Evolutionary conservation across 2,329 filamentous ascomycete species (phyloP).

Genomic region (Rhynchosporium agropyri): DNA sequence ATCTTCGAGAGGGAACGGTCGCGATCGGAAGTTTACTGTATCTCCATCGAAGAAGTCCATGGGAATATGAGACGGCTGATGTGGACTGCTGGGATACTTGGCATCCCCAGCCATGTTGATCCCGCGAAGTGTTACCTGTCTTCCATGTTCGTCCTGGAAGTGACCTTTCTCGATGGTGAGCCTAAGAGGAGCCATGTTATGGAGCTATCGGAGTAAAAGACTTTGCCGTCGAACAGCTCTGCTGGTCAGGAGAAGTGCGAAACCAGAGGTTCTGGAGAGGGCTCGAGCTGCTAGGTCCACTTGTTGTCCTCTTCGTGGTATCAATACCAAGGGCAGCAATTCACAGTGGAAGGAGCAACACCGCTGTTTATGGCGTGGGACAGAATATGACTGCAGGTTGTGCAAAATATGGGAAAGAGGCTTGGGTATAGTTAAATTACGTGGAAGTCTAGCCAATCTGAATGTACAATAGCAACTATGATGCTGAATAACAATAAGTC

Average conservation of each 20-base stretch:
- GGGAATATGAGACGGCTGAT: constrained; percentile 76
- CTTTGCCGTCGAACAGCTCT: neutral
- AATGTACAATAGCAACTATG: neutral
- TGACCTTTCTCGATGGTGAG: constrained; percentile 82
- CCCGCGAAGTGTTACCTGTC: constrained; percentile 85
- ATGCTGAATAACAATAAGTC: constrained; percentile 7
- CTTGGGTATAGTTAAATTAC: neutral
- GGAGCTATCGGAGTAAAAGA: neutral
- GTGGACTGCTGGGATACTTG: constrained; percentile 82
- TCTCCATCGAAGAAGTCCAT: constrained; percentile 92
- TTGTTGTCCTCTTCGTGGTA: constrained; percentile 2
- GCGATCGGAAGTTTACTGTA: constrained; percentile 82
- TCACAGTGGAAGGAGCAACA: neutral
- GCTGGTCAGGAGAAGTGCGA: neutral
- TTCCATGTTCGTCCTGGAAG: constrained; percentile 79
- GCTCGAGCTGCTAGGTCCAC: constrained; percentile 11
- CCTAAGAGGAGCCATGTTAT: constrained; percentile 70
- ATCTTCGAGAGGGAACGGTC: constrained; percentile 82
- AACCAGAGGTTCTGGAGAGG: neutral
- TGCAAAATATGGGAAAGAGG: neutral
- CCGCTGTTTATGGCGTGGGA: too few species aligned
- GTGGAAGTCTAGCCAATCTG: neutral
- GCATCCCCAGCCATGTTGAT: constrained; percentile 93
- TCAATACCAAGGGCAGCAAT: neutral
- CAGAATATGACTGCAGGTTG: neutral